Conservation (phyloP, 805 yeast genomes). For the Lipomyces spencermartinsiae region DNA sequence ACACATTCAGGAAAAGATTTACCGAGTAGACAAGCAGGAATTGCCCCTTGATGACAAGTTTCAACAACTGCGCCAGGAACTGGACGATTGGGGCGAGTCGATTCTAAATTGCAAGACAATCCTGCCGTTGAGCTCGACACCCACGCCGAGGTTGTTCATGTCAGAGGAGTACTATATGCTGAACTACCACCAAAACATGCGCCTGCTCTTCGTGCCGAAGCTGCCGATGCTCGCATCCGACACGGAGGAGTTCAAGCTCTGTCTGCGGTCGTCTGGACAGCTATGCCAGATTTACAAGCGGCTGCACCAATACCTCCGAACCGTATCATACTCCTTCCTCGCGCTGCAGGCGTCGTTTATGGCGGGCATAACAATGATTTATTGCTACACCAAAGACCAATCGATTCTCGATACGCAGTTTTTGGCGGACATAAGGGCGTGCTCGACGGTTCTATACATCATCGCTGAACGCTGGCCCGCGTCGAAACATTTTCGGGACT, state of each 20-base stretch:
- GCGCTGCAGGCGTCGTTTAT: slow-evolving; percentile 35
- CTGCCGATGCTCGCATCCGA: slow-evolving; percentile 33
- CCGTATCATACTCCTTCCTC: slow-evolving; percentile 34
- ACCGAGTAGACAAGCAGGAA: slow-evolving; percentile 34
- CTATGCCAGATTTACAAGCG: slow-evolving; percentile 36
- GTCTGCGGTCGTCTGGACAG: slow-evolving; percentile 34
- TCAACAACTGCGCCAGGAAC: slow-evolving; percentile 21
- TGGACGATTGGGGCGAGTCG: slow-evolving; percentile 31
- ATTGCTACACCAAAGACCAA: slow-evolving; percentile 35
- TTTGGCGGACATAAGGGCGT: slow-evolving; percentile 33
- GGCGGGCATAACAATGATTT: slow-evolving; percentile 37
- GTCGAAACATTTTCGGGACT: slow-evolving; percentile 34
- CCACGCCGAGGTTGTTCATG: slow-evolving; percentile 30
- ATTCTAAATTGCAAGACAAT: slow-evolving; percentile 24
- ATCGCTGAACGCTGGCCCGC: slow-evolving; percentile 39
- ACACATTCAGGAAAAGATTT: slow-evolving; percentile 33
- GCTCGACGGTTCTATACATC: slow-evolving; percentile 32
- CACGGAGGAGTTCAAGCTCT: slow-evolving; percentile 32
- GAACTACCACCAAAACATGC: slow-evolving; percentile 33
- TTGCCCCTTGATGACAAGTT: slow-evolving; percentile 33
- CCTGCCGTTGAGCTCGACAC: slow-evolving; percentile 24
- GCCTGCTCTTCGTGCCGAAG: slow-evolving; percentile 34
- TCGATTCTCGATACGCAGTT: slow-evolving; percentile 35
- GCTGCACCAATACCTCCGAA: slow-evolving; percentile 31
- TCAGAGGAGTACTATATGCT: slow-evolving; percentile 35